Evolutionary conservation across 257 asterid genomes (phyloP), one percentile per base, ranked within the genome.

Genomic region (Ajuga chamaepitys): DNA sequence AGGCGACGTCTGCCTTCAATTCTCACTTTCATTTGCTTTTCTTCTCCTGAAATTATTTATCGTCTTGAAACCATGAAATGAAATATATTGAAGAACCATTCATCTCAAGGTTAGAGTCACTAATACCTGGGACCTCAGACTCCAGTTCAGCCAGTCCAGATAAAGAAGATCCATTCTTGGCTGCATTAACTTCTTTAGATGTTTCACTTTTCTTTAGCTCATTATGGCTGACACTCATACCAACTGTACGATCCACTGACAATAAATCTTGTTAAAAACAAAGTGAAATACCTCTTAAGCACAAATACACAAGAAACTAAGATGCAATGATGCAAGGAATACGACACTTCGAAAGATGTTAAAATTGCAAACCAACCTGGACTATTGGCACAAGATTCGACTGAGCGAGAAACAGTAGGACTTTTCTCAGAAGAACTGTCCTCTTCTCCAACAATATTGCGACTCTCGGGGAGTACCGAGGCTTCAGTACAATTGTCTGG

Each of bases 1-100:
- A 86, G 95, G 64, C 98, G 91, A 11, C 88, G 95, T 71, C 95
- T 80, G 46, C 96, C 98, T 80, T 82, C 82, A 74, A 91, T 79
- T 76, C 76, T 88, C 64, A 81, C 83, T 80, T 88, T 91, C 61
- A 4, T 68, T 74, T 62, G 72, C 76, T 68, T 81, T 18, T 78
- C 81, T 71, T 34, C 80, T 47, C 76, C 95, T 86, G 82, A 34
- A 72, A 62, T 41, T 34, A 68, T 67, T 34, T 50, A 57, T 14
- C 17, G 16, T 64, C 66, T 67, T 79, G 38, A 18, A 52, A 56
- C 44, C 57, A 50, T 44, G 58, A 50, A 64, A 63, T 61, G 54
- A 41, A 64, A 56, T 41, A 40, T 38, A 59, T 47, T 0, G 17
- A 51, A 42, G 61, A 34, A 55, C 7, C 28, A 53, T 25, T 30